Conservation (phyloP, 129 eudicot genomes). For the Sambucus nigra region DNA sequence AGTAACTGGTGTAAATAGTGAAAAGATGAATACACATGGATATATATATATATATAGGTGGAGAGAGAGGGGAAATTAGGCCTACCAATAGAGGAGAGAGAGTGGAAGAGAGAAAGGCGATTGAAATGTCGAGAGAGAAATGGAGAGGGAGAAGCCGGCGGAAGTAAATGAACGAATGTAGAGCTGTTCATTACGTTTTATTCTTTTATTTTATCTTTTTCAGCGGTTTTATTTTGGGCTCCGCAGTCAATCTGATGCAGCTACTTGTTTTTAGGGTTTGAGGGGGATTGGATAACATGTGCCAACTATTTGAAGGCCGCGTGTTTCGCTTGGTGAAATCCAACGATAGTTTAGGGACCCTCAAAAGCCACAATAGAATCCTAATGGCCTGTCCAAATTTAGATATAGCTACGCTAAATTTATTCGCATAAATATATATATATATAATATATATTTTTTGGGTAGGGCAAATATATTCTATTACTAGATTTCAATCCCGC, state of each 20-base stretch:
- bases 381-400: no score
- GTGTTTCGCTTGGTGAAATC: no score
- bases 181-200: background rate
- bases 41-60: background rate
- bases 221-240: background rate
- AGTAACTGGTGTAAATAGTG: background rate
- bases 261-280: conserved; percentile 8
- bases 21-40: background rate
- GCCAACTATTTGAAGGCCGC: background rate
- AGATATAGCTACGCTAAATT: no score
- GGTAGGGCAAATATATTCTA: no score
- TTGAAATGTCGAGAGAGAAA: conserved; percentile 2
- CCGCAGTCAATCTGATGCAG: background rate
- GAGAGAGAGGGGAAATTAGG: conserved; percentile 8
- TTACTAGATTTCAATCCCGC: no score
- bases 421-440: no score
- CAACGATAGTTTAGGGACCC: no score
- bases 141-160: conserved; percentile 13
- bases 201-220: background rate
- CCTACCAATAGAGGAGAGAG: conserved; percentile 14
- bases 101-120: conserved; percentile 8
- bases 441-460: no score
- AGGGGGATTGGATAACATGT: background rate
- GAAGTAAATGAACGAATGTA: background rate
- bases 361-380: no score